Conservation (phyloP, 371 early-diverging fungal species). For the Gilbertella persicaria region DNA sequence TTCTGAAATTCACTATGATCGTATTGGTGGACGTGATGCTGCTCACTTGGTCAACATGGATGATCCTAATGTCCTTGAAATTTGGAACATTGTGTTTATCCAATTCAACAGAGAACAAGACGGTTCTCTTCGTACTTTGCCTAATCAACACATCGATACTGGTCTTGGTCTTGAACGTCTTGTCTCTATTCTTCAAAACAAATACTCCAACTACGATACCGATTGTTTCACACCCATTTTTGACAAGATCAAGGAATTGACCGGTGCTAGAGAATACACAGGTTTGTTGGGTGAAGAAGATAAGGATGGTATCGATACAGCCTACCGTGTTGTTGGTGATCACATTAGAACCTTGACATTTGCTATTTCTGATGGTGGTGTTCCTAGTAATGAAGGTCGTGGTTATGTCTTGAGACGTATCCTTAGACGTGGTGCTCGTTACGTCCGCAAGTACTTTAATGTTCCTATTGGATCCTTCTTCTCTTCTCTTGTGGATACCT, state of each 20-base stretch:
- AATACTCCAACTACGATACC: constrained; percentile 98
- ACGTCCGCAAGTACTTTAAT: constrained; percentile 91
- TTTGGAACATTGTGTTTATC: constrained; percentile 99
- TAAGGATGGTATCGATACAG: constrained; percentile 94
- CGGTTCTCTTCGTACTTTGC: constrained; percentile 86
- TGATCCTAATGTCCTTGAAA: constrained; percentile 99
- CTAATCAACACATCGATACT: constrained; percentile 99
- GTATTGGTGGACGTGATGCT: constrained; percentile 97
- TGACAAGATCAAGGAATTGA: constrained; percentile 79
- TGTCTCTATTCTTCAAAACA: constrained; percentile 95
- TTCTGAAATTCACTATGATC: constrained; percentile 99
- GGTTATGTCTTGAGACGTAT: constrained; percentile 99
- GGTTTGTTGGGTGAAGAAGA: constrained; percentile 92
- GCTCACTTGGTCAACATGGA: constrained; percentile 96
- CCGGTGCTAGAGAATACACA: constrained; percentile 83
- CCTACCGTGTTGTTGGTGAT: constrained; percentile 99
- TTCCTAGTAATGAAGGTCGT: constrained; percentile 98
- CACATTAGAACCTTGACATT: constrained; percentile 98
- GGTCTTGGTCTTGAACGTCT: constrained; percentile 99
- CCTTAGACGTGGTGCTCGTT: constrained; percentile 96
- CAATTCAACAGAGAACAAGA: constrained; percentile 99
- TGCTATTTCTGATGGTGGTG: constrained; percentile 96
- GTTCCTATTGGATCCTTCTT: constrained; percentile 92
- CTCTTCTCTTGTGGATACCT: constrained; percentile 86
- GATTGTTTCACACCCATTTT: constrained; percentile 93